Conservation (phyloP, 805 yeast species). For the Sporopachydermia lactativora region DNA sequence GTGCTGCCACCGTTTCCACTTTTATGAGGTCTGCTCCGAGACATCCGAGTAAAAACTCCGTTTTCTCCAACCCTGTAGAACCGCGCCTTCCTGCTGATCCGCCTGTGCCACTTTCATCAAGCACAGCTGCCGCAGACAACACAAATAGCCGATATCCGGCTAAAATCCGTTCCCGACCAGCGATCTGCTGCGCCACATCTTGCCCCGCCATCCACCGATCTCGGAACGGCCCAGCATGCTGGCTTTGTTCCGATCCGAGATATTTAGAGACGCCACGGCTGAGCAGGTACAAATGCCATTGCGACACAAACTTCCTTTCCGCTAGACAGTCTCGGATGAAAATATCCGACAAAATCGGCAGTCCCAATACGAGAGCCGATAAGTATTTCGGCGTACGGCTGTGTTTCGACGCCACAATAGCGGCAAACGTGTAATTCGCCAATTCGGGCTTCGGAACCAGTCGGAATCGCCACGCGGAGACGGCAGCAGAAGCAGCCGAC, state of each 20-base stretch:
- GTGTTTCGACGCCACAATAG: conserved; percentile 43
- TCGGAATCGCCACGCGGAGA: background rate
- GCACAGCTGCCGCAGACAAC: no score
- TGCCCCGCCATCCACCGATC: conserved; percentile 10
- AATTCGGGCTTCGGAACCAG: background rate
- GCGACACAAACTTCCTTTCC: conserved; percentile 14
- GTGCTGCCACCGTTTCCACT: background rate
- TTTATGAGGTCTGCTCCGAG: background rate
- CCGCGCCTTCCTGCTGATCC: no score
- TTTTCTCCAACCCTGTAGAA: background rate
- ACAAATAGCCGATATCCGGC: conserved; percentile 3
- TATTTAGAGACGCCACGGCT: conserved; percentile 58
- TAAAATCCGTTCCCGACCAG: conserved; percentile 9
- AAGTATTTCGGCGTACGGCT: conserved; percentile 62
- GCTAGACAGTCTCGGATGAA: conserved; percentile 39
- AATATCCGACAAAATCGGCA: conserved; percentile 63
- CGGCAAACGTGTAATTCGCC: conserved; percentile 36
- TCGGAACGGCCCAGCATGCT: conserved; percentile 12
- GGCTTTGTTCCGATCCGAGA: conserved; percentile 18
- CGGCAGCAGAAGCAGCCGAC: background rate
- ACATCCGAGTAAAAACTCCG: background rate
- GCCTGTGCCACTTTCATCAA: no score
- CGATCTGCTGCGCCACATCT: conserved; percentile 15
- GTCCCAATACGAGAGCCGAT: conserved; percentile 65
- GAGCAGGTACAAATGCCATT: conserved; percentile 42